A percentile compares a stretch with the other conserved stretches of the same genome.
phyloP scores from a whole-genome alignment of 257 asterid species.

The Hygrophila difformis region DNA sequence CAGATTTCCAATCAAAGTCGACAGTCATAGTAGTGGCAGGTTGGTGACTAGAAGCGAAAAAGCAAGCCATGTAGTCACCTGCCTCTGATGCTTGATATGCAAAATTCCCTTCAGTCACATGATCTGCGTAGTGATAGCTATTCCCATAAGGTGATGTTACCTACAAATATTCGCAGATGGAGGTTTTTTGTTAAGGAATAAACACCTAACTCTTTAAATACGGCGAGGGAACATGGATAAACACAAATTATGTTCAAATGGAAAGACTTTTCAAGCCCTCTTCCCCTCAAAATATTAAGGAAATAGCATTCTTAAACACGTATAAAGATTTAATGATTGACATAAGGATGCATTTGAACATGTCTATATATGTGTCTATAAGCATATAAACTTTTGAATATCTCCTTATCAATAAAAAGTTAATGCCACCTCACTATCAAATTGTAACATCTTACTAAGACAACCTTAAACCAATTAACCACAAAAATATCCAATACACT shows the following conservation, averaged over 20 bases:
- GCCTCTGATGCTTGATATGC: constrained; percentile 64
- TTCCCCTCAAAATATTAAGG: no score
- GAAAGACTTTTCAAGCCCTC: no score
- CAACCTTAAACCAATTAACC: not conserved
- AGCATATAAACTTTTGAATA: not conserved
- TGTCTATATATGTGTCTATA: not conserved
- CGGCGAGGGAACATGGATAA: no score
- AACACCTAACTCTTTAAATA: not conserved
- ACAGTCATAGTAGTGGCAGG: constrained; percentile 48
- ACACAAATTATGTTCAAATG: no score
- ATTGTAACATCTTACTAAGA: not conserved
- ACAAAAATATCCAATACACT: no score
- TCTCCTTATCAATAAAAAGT: not conserved
- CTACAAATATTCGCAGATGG: constrained; percentile 22
- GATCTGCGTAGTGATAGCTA: constrained; percentile 55
- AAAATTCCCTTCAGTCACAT: constrained; percentile 60
- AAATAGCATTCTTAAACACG: no score
- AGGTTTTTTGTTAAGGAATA: not conserved
- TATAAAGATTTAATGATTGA: no score
- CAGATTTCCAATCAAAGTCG: constrained; percentile 88
- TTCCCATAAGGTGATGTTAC: constrained; percentile 71
- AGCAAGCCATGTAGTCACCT: constrained; percentile 91
- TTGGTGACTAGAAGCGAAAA: constrained; percentile 49
- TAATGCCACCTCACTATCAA: not conserved
- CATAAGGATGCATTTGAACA: no score